Conservation (phyloP, 2,329 filamentous ascomycete genomes). For the Acrocalymma vagum region DNA sequence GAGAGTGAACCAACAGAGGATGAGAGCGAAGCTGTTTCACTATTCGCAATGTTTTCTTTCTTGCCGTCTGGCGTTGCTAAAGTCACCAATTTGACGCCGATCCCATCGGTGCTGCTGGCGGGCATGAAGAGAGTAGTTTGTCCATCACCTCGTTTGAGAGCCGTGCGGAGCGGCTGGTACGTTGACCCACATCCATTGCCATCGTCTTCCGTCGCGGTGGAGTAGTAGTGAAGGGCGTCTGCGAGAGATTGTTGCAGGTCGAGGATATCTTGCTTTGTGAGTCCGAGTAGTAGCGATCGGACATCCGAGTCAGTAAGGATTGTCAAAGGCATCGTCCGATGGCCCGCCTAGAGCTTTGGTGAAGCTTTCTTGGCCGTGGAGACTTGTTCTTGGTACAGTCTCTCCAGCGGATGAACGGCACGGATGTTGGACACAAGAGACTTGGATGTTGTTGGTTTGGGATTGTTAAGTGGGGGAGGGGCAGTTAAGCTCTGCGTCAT, state of each 20-base stretch:
- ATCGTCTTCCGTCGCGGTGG: constrained; percentile 66
- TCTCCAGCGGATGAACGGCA: too few species aligned
- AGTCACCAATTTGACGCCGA: constrained; percentile 73
- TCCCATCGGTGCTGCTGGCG: constrained; percentile 65
- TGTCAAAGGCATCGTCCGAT: constrained; percentile 68
- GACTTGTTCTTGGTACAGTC: too few species aligned
- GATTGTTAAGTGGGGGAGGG: too few species aligned
- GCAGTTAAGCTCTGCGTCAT: too few species aligned
- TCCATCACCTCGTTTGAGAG: constrained; percentile 68
- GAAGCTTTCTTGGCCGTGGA: too few species aligned
- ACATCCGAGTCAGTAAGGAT: constrained; percentile 67
- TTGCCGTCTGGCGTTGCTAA: constrained; percentile 50
- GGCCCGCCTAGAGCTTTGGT: too few species aligned
- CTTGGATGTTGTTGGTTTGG: too few species aligned
- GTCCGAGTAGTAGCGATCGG: constrained; percentile 61
- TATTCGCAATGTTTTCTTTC: constrained; percentile 25
- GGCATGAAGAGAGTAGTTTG: constrained; percentile 74
- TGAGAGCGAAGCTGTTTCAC: constrained; percentile 37
- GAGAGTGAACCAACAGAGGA: constrained; percentile 44
- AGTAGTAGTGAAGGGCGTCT: constrained; percentile 71
- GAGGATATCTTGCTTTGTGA: constrained; percentile 65
- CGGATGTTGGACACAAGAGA: too few species aligned
- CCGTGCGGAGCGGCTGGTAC: constrained; percentile 69
- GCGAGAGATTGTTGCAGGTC: constrained; percentile 66
- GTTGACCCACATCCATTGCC: constrained; percentile 64